phyloP scores from a whole-genome alignment of 441 rosid species.

The Arabidopsis lyrata region DNA sequence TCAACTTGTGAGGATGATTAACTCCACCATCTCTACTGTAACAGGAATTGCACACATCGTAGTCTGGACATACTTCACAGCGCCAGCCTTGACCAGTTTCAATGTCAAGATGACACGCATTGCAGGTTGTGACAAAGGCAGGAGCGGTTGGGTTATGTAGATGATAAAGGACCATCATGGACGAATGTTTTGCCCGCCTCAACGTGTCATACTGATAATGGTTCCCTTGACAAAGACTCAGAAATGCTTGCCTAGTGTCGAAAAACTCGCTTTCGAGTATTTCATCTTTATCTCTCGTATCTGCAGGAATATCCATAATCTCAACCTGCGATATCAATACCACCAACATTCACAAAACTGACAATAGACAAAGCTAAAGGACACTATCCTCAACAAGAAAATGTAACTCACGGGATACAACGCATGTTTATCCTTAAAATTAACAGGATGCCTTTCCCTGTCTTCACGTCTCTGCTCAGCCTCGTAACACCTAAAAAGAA shows the following conservation, averaged over 20 bases:
- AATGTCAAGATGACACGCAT: slow-evolving; percentile 88
- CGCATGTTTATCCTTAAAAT: slow-evolving; percentile 83
- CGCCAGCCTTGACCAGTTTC: slow-evolving; percentile 99
- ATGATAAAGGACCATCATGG: slow-evolving; percentile 99
- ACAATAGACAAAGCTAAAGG: slow-evolving; percentile 16
- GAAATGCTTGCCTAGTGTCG: slow-evolving; percentile 98
- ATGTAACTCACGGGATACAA: slow-evolving; percentile 75
- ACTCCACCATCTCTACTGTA: slow-evolving; percentile 86
- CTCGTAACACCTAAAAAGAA: slow-evolving; percentile 83
- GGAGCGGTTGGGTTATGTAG: slow-evolving; percentile 99
- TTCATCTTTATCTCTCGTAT: slow-evolving; percentile 96
- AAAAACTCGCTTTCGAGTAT: slow-evolving; percentile 99
- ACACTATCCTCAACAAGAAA: slow-evolving; percentile 19
- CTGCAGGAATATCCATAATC: slow-evolving; percentile 75
- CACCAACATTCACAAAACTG: slow-evolving; percentile 21
- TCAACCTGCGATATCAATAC: slow-evolving; percentile 62
- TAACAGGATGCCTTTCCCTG: slow-evolving; percentile 89
- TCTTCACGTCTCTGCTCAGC: slow-evolving; percentile 91
- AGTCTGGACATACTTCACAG: slow-evolving; percentile 98
- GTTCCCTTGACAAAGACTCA: slow-evolving; percentile 99
- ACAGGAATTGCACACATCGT: slow-evolving; percentile 93
- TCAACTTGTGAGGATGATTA: slow-evolving; percentile 99
- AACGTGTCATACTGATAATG: slow-evolving; percentile 98
- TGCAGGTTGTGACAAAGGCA: slow-evolving; percentile 95
- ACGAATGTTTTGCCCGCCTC: slow-evolving; percentile 98